Evolutionary conservation across 1,284 basidiomycete genomes (phyloP), one percentile per base, ranked within the genome.

Genomic region (Porogramme epimiltina): DNA sequence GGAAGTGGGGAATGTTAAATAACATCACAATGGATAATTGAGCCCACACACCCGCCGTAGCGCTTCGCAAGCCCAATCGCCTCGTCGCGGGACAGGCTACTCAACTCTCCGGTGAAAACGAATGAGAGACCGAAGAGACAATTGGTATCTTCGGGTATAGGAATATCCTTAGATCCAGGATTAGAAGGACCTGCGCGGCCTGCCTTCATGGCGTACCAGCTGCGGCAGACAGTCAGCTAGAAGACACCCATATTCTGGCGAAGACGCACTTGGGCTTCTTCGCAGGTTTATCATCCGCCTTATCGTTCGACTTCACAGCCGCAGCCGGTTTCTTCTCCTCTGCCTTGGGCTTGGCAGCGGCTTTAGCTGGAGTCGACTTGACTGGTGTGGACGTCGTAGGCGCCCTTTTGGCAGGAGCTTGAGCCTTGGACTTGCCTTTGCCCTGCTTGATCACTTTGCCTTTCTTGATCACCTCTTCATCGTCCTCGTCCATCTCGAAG

Each of bases 81-180:
- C 62, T 98, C 94, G 5, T 98, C 94, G 28, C 96, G 82, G 2
- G 91, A 86, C 52, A 99, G 84, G 51, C 89, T 91, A 41, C 81
- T 82, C 42, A 99, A 73, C 64, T 99, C 95, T 11, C 96, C 97
- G 0, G 95, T 97, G 61, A 99, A 99, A 22, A 99, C 97, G 61
- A 99, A 89, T 0, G 93, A 82, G 22, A 99, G 77, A 0, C 95
- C 95, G 0, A 87, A 81, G 2, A 99, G 78, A 66, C 91, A 94
- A 62, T 95, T 87, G 0, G 87, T 85, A 45, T 69, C 69, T 22
- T 57, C 82, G 66, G 58, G 85, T 81, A 90, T 79, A 0, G 96
- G 97, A 2, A 98, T 82, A 10, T 82, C 72, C 68, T 97, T 98
- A 20, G 87, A 85, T 0, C 93, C 92, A 6, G 84, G 90, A 5